Evolutionary conservation across 495 filamentous ascomycete genomes (phyloP).

Genomic region (Parathielavia appendiculata): DNA sequence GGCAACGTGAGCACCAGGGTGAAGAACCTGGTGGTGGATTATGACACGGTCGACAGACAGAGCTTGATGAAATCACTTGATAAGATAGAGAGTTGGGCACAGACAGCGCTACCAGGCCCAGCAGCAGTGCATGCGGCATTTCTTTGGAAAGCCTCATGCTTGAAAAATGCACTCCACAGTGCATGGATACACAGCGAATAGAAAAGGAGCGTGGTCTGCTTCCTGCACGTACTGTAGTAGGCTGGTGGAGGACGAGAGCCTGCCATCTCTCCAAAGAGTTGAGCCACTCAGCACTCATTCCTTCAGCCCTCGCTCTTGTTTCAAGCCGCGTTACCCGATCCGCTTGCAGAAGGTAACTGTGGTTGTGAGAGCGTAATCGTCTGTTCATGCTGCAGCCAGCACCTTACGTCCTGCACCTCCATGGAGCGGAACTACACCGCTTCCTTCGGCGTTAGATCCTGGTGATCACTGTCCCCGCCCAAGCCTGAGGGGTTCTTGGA

Average conservation of each 20-base stretch:
- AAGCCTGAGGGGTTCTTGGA: background rate
- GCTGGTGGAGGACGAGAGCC: too few species aligned
- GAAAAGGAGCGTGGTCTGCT: too few species aligned
- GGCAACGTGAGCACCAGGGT: too few species aligned
- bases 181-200: too few species aligned
- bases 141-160: too few species aligned
- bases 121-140: too few species aligned
- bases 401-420: slow-evolving; percentile 1
- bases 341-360: background rate
- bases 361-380: background rate
- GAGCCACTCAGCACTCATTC: background rate
- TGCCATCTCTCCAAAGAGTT: too few species aligned
- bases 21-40: too few species aligned
- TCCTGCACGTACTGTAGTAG: background rate
- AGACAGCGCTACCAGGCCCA: too few species aligned
- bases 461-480: background rate
- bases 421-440: slow-evolving; percentile 14
- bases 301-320: background rate
- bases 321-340: background rate
- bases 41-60: too few species aligned
- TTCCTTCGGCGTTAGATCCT: background rate
- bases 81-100: too few species aligned
- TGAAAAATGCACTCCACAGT: background rate
- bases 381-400: background rate
- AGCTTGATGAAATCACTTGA: too few species aligned